These are phyloP conservation scores for Histomonas meleagridis DNA, from an alignment of 208 protist species.

Conservation along the genomic window DNA sequence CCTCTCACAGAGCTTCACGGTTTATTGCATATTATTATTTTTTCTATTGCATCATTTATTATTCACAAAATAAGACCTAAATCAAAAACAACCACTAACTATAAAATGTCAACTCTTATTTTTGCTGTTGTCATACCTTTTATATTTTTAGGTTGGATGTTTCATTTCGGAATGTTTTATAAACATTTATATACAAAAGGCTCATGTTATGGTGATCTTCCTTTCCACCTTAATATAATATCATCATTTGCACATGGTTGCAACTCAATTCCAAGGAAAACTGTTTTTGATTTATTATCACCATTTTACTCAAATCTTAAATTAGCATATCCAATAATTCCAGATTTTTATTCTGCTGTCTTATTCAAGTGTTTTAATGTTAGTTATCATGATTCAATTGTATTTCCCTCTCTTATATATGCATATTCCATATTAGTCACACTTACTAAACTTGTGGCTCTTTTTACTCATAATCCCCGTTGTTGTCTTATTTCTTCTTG, in stretches of 20 bases:
- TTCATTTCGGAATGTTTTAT: background rate
- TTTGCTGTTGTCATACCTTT: background rate
- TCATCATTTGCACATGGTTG: constrained; percentile 14
- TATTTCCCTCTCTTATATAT: background rate
- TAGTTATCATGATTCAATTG: background rate
- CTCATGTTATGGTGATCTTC: background rate
- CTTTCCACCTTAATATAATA: constrained; percentile 15
- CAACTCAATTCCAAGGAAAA: background rate
- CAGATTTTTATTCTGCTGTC: background rate
- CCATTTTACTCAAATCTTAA: background rate
- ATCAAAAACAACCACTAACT: background rate
- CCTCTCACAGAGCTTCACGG: background rate
- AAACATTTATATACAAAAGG: background rate
- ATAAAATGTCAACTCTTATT: background rate
- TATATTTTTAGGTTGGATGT: background rate
- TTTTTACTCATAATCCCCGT: background rate
- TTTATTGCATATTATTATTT: background rate
- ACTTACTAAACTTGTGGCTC: background rate
- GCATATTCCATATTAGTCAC: background rate
- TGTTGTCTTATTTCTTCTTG: background rate
- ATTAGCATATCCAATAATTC: constrained; percentile 12
- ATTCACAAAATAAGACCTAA: background rate
- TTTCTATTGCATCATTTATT: background rate
- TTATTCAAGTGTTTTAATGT: background rate
- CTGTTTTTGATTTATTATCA: background rate